Evolutionary conservation across 2,329 filamentous ascomycete genomes (phyloP).

Genomic region (Neofusicoccum laricinum): DNA sequence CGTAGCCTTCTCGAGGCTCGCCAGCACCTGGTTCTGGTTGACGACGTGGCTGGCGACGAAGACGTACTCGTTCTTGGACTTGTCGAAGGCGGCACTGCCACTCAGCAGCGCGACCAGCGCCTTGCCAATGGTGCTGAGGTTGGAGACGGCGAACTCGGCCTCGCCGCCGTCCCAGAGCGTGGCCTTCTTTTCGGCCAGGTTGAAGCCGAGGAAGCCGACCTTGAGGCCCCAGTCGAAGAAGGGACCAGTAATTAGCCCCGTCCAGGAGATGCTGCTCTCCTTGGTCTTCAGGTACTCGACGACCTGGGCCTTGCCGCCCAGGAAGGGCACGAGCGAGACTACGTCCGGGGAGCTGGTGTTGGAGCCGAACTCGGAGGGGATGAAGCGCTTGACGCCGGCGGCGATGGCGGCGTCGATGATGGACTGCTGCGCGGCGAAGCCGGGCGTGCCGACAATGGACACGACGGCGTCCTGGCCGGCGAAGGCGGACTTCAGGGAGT

Average conservation of each 20-base stretch:
- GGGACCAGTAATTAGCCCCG: constrained; percentile 54
- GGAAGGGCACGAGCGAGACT: constrained; percentile 49
- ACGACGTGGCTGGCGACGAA: constrained; percentile 57
- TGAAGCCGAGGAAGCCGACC: constrained; percentile 51
- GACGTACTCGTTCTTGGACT: constrained; percentile 52
- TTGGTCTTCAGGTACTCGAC: constrained; percentile 53
- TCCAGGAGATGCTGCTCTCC: constrained; percentile 55
- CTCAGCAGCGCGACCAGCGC: constrained; percentile 52
- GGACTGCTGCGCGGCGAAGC: constrained; percentile 45
- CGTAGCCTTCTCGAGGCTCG: constrained; percentile 51
- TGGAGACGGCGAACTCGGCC: constrained; percentile 51
- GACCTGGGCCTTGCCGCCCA: constrained; percentile 47
- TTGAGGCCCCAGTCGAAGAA: constrained; percentile 62
- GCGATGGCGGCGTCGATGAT: constrained; percentile 59
- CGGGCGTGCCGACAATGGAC: constrained; percentile 42
- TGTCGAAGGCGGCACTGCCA: constrained; percentile 26
- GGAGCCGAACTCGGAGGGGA: constrained; percentile 59
- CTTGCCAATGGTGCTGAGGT: constrained; percentile 50
- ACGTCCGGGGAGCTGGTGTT: constrained; percentile 37
- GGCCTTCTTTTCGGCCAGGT: constrained; percentile 48
- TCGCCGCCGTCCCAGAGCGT: constrained; percentile 58
- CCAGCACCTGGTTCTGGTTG: constrained; percentile 57
- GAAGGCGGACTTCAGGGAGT: constrained; percentile 51
- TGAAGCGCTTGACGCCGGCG: constrained; percentile 60
- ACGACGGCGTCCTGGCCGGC: constrained; percentile 58